A percentile compares a stretch with the other conserved stretches of the same genome.
These are phyloP conservation scores for Sporopachydermia lactativora DNA, from an alignment of 805 yeast genomes.

Conservation along the genomic window DNA sequence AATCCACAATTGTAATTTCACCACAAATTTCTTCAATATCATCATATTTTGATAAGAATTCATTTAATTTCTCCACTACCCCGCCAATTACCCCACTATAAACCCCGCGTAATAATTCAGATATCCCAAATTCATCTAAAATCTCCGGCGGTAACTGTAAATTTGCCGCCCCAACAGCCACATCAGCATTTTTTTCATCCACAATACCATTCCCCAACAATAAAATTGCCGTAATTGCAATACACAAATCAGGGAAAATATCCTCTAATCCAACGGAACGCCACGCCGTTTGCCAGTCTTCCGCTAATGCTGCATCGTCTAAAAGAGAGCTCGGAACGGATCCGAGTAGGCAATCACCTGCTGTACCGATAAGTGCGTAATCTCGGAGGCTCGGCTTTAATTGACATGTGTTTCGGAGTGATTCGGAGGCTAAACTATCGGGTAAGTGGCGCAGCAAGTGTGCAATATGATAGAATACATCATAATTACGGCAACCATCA, in stretches of 20 bases:
- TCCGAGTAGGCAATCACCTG: background rate
- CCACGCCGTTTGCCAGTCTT: slow-evolving; percentile 25
- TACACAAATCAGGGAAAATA: slow-evolving; percentile 17
- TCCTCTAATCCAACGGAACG: slow-evolving; percentile 20
- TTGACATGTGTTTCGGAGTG: background rate
- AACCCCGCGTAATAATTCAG: slow-evolving; percentile 19
- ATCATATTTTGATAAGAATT: slow-evolving; percentile 19
- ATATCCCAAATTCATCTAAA: slow-evolving; percentile 14
- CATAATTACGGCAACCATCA: slow-evolving; percentile 18
- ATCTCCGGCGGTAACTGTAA: slow-evolving; percentile 21
- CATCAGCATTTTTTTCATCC: slow-evolving; percentile 15
- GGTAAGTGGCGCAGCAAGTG: slow-evolving; percentile 7
- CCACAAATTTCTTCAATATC: slow-evolving; percentile 15
- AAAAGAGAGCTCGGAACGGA: slow-evolving; percentile 17
- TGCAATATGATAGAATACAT: slow-evolving; percentile 23
- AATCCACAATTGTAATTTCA: slow-evolving; percentile 23
- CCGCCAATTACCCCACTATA: slow-evolving; percentile 19
- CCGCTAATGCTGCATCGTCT: slow-evolving; percentile 24
- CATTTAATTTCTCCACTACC: slow-evolving; percentile 20
- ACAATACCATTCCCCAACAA: slow-evolving; percentile 19
- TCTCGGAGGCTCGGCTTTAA: background rate
- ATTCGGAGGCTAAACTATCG: background rate
- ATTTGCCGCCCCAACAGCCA: slow-evolving; percentile 26
- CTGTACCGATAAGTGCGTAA: background rate
- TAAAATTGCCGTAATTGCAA: slow-evolving; percentile 23